phyloP scores from a whole-genome alignment of 1,284 basidiomycete genomes.

The Grifola frondosa region DNA sequence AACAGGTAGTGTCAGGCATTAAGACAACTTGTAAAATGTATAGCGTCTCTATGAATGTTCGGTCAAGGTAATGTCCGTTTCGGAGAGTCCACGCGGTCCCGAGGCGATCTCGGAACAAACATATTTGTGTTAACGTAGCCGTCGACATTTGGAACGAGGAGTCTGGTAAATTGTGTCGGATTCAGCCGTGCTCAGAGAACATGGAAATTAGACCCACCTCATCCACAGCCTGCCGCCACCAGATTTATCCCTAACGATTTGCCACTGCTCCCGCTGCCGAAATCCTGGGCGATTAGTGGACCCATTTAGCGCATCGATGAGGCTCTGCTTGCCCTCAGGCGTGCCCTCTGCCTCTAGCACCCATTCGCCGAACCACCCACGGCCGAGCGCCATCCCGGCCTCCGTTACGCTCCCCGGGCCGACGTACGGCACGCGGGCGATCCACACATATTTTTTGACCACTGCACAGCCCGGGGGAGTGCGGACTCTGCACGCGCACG shows the following conservation, averaged over 20 bases:
- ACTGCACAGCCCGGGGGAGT: conserved; percentile 56
- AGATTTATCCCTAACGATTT: conserved; percentile 61
- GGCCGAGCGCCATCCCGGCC: conserved; percentile 46
- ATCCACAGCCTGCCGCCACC: conserved; percentile 61
- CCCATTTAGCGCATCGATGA: conserved; percentile 47
- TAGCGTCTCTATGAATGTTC: too few relatives aligned
- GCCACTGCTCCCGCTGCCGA: conserved; percentile 46
- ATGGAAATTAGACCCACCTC: conserved; percentile 41
- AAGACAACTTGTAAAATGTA: too few relatives aligned
- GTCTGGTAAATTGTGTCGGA: conserved; percentile 5
- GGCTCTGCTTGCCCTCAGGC: conserved; percentile 54
- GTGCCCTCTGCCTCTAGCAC: conserved; percentile 74
- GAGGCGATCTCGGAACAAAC: too few relatives aligned
- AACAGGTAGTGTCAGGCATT: too few relatives aligned
- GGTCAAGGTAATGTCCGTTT: too few relatives aligned
- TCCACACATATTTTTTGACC: conserved; percentile 62
- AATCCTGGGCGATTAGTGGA: conserved; percentile 25
- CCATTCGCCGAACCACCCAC: conserved; percentile 76
- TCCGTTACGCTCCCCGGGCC: conserved; percentile 31
- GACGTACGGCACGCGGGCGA: conserved; percentile 48
- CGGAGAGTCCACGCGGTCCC: too few relatives aligned
- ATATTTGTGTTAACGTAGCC: conserved; percentile 19
- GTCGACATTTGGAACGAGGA: conserved; percentile 18
- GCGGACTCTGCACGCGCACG: conserved; percentile 52
- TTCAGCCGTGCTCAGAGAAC: not conserved